Base-by-base conservation (phyloP, 2,329 filamentous ascomycete genomes). In the Atkinsonella hypoxylon region DNA sequence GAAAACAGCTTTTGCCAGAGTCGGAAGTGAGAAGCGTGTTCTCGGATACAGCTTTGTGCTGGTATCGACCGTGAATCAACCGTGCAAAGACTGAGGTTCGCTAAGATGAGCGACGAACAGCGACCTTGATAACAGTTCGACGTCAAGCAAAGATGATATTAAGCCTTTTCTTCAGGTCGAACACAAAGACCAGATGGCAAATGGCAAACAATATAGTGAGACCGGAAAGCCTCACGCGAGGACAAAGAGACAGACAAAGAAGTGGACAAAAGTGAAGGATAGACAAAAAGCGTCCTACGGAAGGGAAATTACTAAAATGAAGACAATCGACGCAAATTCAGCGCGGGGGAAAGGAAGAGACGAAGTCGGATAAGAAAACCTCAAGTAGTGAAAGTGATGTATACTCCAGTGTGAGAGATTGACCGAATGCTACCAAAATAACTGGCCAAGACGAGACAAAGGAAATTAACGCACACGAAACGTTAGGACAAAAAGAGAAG, bases 231-330 rank as follows among this genome's bases (percentile, higher is more conserved):
- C 12, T 13, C 13, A n/a, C 41, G 15, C n/a, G 18, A 40, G 15
- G 20, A 43, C 41, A 20, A 12, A 45, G n/a, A 36, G 30, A 45
- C 26, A 15, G 50, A 47, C 9, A 44, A 51, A 50, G 45, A 22
- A 49, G 32, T 45, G 36, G 47, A 31, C 6, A 26, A 12, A 31
- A 44, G 13, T 26, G 22, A 31, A 30, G 17, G 41, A 44, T 4
- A n/a, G 26, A 30, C 18, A 18, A 13, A 42, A 42, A 22, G 9
- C n/a, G 40, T 18, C 17, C 40, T 2, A n/a, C 40, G 3, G 18
- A 18, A 18, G 18, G 18, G 22, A 42, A 20, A 22, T 42, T 36
- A 5, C 15, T 31, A 52, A 47, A 30, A 4, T 40, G 36, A 30
- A 18, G 43, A 45, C 43, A 34, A 30, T n/a, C 15, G 43, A 30